Base-by-base conservation (phyloP, 2,329 filamentous ascomycete genomes). In the Sarocladium kiliense region DNA sequence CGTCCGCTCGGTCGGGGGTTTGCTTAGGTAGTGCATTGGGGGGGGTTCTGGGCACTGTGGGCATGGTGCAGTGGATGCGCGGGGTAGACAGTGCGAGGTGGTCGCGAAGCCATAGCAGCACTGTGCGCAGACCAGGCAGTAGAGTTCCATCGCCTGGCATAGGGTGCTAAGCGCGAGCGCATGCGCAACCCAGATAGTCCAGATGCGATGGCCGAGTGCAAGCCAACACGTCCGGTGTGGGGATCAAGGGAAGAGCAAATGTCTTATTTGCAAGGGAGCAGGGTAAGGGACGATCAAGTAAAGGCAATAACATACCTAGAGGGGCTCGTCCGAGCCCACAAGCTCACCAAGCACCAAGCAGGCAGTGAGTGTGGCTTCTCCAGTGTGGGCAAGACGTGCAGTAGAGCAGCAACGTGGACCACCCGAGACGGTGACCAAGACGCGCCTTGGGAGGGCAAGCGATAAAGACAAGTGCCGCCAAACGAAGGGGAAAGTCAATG, bases 401-500 rank as follows among this genome's bases (percentile, higher is more conserved):
- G 27, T 3, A 36, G 47, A 51, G 47, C n/a, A 51, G 47, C 47
- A 36, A 36, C 47, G 47, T 51, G 47, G 47, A 36, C 47, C 47
- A 51, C 47, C n/a, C 4, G 14, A 16, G 16, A 34, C 21, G 30
- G 47, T 27, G 30, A 51, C n/a, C n/a, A 21, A 23, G 12, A 51
- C 27, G 27, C n/a, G 26, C 3, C 30, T 36, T 11, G 4, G 47
- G 12, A 3, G 27, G 27, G 47, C 27, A 32, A 51, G 19, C n/a
- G 11, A 27, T 16, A 27, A 51, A 19, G 12, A 51, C 11, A n/a
- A 7, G 16, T 32, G 25, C 44, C 44, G 44, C 25, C 47, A 9
- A 36, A 51, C 18, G n/a, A 12, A 21, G 4, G 14, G 26, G 18
- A 36, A 51, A 4, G 47, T 51, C 25, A 36, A 51, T 36, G n/a